A percentile compares a stretch with the other conserved stretches of the same genome.
Evolutionary conservation across 805 yeast genomes (phyloP).

Genomic region (Torulaspora maleeae): DNA sequence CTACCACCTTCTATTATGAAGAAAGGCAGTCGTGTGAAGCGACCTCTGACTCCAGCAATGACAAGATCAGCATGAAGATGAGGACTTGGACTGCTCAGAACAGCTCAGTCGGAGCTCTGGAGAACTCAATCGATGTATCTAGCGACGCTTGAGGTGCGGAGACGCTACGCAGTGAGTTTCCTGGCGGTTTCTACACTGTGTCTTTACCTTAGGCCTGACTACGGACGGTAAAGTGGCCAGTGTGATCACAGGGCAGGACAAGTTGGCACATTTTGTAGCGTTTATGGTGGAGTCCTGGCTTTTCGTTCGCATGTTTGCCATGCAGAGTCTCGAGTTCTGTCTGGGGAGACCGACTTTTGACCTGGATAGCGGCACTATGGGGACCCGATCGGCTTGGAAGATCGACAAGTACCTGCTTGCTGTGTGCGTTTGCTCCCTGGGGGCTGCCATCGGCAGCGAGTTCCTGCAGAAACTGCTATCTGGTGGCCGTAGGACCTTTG

Average conservation of each 20-base stretch:
- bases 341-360: conserved; percentile 1
- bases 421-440: conserved; percentile 42
- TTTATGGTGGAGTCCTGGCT: conserved; percentile 46
- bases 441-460: conserved; percentile 49
- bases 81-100: not conserved
- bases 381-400: not conserved
- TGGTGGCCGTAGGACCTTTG: conserved; percentile 43
- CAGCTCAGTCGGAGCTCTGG: not conserved
- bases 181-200: conserved; percentile 15
- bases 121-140: not conserved
- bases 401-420: conserved; percentile 33
- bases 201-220: conserved; percentile 32
- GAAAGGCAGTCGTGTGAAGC: not conserved
- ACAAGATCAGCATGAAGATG: not conserved
- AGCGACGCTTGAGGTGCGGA: conserved; percentile 12
- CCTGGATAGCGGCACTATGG: not conserved
- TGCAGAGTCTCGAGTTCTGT: conserved; percentile 12
- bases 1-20: not conserved
- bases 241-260: conserved; percentile 46
- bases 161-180: conserved; percentile 17
- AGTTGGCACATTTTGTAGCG: conserved; percentile 45
- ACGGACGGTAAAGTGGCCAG: conserved; percentile 38
- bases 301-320: conserved; percentile 45
- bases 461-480: conserved; percentile 39
- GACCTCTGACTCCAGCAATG: not conserved